Conservation (phyloP, 192 early-diverging fungal species). For the Diversispora epigaea region DNA sequence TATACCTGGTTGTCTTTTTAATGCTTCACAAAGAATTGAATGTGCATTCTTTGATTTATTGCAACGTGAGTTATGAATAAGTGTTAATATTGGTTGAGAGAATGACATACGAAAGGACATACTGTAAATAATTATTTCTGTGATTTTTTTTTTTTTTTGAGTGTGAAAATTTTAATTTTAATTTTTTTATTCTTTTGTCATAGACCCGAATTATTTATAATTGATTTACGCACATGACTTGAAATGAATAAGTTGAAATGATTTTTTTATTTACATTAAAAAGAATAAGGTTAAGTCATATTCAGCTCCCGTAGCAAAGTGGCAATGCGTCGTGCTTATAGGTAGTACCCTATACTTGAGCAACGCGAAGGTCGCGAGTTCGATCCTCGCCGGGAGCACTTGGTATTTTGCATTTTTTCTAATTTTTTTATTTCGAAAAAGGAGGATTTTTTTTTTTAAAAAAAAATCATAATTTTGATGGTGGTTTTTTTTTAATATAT, state of each 20-base stretch:
- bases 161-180: too few species aligned
- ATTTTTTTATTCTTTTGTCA: too few species aligned
- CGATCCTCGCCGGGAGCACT: constrained; percentile 32
- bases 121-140: too few species aligned
- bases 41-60: not conserved
- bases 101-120: constrained; percentile 12
- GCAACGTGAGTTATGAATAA: constrained; percentile 1
- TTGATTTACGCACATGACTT: too few species aligned
- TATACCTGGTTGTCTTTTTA: not conserved
- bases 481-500: too few species aligned
- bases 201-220: too few species aligned
- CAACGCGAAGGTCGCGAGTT: constrained; percentile 33
- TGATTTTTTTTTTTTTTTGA: too few species aligned
- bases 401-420: constrained; percentile 1
- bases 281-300: not conserved
- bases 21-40: constrained; percentile 5
- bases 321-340: constrained; percentile 34
- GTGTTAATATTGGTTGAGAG: constrained; percentile 1
- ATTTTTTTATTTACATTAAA: too few species aligned
- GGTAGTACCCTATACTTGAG: constrained; percentile 30
- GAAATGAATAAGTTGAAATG: too few species aligned
- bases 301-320: constrained; percentile 31
- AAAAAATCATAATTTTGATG: too few species aligned
- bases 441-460: too few species aligned
- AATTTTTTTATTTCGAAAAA: too few species aligned